A percentile compares a stretch with the other conserved stretches of the same genome.
phyloP scores from a whole-genome alignment of 192 early-diverging fungal genomes.

The Bifiguratus adelaidae region DNA sequence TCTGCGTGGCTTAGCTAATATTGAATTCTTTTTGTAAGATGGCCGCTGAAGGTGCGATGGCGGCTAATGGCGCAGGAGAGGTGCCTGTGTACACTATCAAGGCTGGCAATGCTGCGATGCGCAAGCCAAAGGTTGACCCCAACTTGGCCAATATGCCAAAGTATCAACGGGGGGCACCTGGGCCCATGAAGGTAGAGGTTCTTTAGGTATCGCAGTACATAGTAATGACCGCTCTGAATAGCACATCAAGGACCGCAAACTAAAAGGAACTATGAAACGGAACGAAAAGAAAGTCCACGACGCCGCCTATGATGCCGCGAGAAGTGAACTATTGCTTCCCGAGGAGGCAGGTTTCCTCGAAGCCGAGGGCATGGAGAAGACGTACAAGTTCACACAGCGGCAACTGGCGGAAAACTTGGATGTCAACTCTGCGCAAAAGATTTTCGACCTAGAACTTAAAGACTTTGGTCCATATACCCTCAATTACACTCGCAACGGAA shows the following conservation, averaged over 20 bases:
- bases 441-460: conserved; percentile 64
- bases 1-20: too few species aligned
- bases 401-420: conserved; percentile 60
- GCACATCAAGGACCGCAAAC: conserved; percentile 61
- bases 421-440: conserved; percentile 60
- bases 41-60: too few species aligned
- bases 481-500: conserved; percentile 85
- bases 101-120: neutral
- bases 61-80: too few species aligned
- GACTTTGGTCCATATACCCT: conserved; percentile 85
- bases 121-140: conserved; percentile 24
- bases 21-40: too few species aligned
- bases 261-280: conserved; percentile 48
- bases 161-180: conserved; percentile 16
- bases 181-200: neutral
- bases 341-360: conserved; percentile 76
- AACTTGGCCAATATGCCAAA: conserved; percentile 26
- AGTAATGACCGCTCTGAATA: conserved; percentile 1
- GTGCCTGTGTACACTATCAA: neutral
- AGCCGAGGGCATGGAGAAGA: conserved; percentile 84
- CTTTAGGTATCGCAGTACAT: neutral
- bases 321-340: conserved; percentile 65
- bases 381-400: conserved; percentile 73
- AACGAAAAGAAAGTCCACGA: conserved; percentile 49
- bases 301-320: conserved; percentile 62